phyloP scores from a whole-genome alignment of 2,329 filamentous ascomycete genomes.

The Graphium sp. region DNA sequence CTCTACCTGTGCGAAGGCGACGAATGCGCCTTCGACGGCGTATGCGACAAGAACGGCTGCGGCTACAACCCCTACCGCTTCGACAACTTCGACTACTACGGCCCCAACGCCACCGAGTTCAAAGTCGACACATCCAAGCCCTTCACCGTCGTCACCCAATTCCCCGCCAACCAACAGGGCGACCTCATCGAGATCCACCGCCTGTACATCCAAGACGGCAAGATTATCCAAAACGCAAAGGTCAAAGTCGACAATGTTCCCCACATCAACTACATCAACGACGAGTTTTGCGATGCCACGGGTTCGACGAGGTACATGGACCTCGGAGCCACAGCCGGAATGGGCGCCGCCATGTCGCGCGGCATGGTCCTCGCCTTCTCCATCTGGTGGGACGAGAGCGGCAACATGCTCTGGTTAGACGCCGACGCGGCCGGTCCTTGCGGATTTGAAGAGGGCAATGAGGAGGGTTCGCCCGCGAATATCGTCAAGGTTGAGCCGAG shows the following conservation, averaged over 20 bases:
- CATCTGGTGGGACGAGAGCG: constrained; percentile 35
- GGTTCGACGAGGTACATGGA: constrained; percentile 13
- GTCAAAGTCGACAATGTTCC: constrained; percentile 11
- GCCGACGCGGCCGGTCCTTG: constrained; percentile 29
- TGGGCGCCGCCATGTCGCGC: constrained; percentile 25
- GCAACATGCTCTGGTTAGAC: constrained; percentile 37
- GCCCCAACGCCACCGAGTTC: constrained; percentile 11
- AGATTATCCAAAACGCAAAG: constrained; percentile 24
- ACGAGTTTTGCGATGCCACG: constrained; percentile 16
- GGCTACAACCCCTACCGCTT: constrained; percentile 22
- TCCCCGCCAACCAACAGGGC: constrained; percentile 19
- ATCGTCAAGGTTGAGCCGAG: constrained; percentile 27
- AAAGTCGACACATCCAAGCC: constrained; percentile 17
- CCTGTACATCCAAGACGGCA: constrained; percentile 30
- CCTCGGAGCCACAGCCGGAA: constrained; percentile 22
- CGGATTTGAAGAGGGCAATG: constrained; percentile 16
- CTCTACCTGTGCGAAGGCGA: constrained; percentile 25
- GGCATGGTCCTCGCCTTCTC: constrained; percentile 34
- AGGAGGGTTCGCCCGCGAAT: constrained; percentile 30
- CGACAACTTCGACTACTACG: constrained; percentile 14
- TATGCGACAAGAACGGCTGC: constrained; percentile 27
- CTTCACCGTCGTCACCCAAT: constrained; percentile 32
- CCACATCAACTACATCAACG: constrained; percentile 17
- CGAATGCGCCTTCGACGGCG: constrained; percentile 18
- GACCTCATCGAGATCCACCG: constrained; percentile 25